Evolutionary conservation across 2,329 filamentous ascomycete species (phyloP), one percentile per base, ranked within the genome.

Genomic region (Nigrospora sphaerica): DNA sequence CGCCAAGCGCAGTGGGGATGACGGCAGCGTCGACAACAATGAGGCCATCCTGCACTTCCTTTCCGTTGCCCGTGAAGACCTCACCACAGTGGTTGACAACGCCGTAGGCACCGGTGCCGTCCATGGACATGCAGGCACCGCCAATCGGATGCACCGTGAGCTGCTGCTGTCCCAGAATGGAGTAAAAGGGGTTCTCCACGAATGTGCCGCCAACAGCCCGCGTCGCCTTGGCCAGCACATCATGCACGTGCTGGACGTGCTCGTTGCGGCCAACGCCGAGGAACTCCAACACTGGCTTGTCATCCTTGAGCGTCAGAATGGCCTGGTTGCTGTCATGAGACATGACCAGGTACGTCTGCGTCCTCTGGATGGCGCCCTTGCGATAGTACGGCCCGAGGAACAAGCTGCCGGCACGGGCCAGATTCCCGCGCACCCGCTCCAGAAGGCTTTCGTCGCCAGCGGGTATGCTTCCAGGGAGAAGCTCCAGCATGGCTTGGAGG

Each of bases 131-230:
- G 43, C 73, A 75, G 2, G 81, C 81, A 39, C 83, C 83, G 12
- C 78, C 81, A 41, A 86, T 78, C 6, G 81, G 79, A 62, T 86
- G 82, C 12, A 85, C 82, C 0, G 81, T 85, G 18, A 85, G 72
- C 57, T 80, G 68, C 49, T 81, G 74, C 45, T 77, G 65, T 12
- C 73, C 73, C 55, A 82, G 65, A 13, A 75, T 62, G n/a, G 73
- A 68, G 51, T 74, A 76, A 50, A 78, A 80, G 2, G 80, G 81
- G 48, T 74, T 80, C 44, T 76, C 68, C 7, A 83, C 70, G 33
- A 81, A 73, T 0, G 74, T 81, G 3, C 81, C 82, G 3, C 81
- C 80, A 6, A 83, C 74, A 3, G 71, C 72, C 51, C 71, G 65
- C 0, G 80, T 83, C 2, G 78, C 77, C 54, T 71, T 69, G 32